phyloP scores from a whole-genome alignment of 2,329 filamentous ascomycete genomes.

The Pseudonectria buxi region DNA sequence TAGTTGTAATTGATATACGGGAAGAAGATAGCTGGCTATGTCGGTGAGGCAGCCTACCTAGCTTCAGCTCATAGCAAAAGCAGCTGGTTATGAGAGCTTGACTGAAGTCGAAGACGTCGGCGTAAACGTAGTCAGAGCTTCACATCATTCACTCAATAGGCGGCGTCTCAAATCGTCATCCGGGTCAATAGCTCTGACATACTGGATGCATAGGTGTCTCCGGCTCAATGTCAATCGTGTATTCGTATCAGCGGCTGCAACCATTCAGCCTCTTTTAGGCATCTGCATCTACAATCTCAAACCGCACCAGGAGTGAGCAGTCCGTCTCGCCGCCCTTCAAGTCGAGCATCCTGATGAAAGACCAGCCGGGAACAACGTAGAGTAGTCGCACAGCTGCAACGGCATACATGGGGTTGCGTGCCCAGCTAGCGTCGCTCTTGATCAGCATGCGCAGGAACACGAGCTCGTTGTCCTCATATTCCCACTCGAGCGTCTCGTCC shows the following conservation, averaged over 20 bases:
- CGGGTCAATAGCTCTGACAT: too few relatives aligned
- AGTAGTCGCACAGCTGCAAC: constrained; percentile 53
- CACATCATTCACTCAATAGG: too few relatives aligned
- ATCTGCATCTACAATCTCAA: constrained; percentile 47
- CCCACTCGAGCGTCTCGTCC: constrained; percentile 61
- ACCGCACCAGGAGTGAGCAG: constrained; percentile 55
- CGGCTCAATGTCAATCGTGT: too few relatives aligned
- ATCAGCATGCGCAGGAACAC: constrained; percentile 58
- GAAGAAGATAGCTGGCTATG: too few relatives aligned
- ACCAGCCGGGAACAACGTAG: constrained; percentile 53
- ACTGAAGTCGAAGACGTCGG: too few relatives aligned
- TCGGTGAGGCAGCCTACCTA: too few relatives aligned
- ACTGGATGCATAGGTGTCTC: too few relatives aligned
- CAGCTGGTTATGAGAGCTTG: too few relatives aligned
- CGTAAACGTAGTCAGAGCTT: too few relatives aligned
- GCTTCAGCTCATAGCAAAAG: too few relatives aligned
- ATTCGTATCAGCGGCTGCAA: not conserved
- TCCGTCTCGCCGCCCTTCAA: constrained; percentile 57
- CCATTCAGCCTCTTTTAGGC: constrained; percentile 8
- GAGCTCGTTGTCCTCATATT: constrained; percentile 60
- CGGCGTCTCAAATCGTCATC: too few relatives aligned
- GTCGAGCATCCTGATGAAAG: constrained; percentile 58
- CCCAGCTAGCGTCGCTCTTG: constrained; percentile 60
- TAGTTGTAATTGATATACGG: too few relatives aligned
- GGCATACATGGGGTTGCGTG: constrained; percentile 54